phyloP scores from a whole-genome alignment of 2,329 filamentous ascomycete species.

The Xylaria sp. region DNA sequence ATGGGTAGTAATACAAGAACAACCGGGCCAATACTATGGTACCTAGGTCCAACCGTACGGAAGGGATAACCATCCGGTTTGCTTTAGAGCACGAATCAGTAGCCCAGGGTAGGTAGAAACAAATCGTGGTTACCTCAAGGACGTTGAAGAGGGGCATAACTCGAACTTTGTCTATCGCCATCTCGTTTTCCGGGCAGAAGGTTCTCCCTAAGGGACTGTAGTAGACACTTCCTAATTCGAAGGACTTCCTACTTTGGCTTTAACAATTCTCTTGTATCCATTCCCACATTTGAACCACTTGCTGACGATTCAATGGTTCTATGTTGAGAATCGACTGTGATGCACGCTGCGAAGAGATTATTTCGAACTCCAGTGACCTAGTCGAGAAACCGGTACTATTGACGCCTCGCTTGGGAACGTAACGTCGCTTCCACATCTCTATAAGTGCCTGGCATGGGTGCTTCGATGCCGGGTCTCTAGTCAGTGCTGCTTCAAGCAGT shows the following conservation, averaged over 20 bases:
- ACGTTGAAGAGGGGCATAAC: neutral
- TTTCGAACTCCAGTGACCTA: constrained; percentile 48
- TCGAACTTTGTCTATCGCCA: neutral
- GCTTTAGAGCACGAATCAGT: neutral
- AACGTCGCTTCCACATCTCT: constrained; percentile 60
- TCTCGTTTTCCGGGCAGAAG: neutral
- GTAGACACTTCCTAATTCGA: neutral
- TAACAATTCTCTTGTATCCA: constrained; percentile 45
- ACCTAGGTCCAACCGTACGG: neutral
- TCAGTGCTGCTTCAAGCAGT: constrained; percentile 49
- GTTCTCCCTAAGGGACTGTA: neutral
- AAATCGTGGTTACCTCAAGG: neutral
- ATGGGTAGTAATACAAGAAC: neutral
- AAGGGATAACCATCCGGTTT: neutral
- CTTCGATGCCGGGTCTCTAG: constrained; percentile 38
- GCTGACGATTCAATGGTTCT: constrained; percentile 47
- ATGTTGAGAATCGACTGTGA: constrained; percentile 52
- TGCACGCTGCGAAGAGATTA: constrained; percentile 46
- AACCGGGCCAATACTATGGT: neutral
- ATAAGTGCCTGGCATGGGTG: constrained; percentile 57
- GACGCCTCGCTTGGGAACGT: constrained; percentile 36
- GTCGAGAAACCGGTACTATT: constrained; percentile 4
- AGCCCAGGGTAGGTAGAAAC: neutral
- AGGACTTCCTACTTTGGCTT: neutral
- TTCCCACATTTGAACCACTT: constrained; percentile 49